These are phyloP conservation scores for Cercospora sp. DNA, from an alignment of 2,329 filamentous ascomycete genomes.

Conservation along the genomic window DNA sequence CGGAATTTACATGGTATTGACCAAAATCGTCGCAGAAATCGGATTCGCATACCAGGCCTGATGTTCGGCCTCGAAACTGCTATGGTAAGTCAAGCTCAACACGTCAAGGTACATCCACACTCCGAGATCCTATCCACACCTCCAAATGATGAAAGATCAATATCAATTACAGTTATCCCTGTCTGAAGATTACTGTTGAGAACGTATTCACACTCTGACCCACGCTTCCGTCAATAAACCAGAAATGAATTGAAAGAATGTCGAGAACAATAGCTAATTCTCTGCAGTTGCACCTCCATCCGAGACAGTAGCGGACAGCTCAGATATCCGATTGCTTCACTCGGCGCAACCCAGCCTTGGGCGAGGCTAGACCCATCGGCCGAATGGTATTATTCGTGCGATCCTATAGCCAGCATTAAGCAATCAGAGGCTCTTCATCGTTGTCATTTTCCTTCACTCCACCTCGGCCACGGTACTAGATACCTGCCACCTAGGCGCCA, in stretches of 20 bases:
- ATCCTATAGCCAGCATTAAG: not conserved
- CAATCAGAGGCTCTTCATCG: not conserved
- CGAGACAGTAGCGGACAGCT: not conserved
- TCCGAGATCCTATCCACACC: slow-evolving; percentile 18
- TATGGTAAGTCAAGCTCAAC: not conserved
- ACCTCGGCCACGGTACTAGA: not conserved
- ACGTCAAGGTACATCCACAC: not conserved
- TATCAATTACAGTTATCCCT: slow-evolving; percentile 82
- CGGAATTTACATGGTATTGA: not conserved
- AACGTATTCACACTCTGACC: slow-evolving; percentile 77
- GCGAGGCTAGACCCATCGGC: not conserved
- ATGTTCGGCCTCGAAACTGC: not conserved
- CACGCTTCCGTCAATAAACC: not conserved
- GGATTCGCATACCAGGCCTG: not conserved
- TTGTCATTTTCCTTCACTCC: not conserved
- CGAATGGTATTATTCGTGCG: not conserved
- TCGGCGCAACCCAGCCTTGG: not conserved
- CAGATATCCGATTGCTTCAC: not conserved
- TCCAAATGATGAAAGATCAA: slow-evolving; percentile 70
- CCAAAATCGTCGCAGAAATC: not conserved
- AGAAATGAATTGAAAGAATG: not conserved
- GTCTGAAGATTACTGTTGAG: slow-evolving; percentile 94
- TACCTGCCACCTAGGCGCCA: not conserved
- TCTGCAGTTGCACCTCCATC: not conserved
- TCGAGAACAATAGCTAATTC: not conserved